These are phyloP conservation scores for Aspergillus tamarii DNA, from an alignment of 2,329 filamentous ascomycete genomes.

Conservation along the genomic window DNA sequence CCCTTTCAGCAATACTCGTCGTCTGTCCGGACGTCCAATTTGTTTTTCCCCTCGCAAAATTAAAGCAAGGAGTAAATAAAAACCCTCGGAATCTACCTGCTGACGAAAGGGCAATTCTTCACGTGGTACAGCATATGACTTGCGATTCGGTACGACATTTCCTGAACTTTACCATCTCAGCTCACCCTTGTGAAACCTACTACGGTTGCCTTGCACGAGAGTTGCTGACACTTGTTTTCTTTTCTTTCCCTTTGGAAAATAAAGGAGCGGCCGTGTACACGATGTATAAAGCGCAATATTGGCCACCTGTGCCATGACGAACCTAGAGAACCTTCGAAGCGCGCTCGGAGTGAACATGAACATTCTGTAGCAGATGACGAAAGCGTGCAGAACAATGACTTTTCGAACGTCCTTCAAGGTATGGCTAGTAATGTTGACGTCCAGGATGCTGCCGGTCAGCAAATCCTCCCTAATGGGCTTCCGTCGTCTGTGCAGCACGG, in stretches of 20 bases:
- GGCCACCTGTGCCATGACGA: slow-evolving; percentile 98
- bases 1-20: not conserved
- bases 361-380: slow-evolving; percentile 65
- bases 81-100: slow-evolving; percentile 42
- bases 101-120: slow-evolving; percentile 47
- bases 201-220: slow-evolving; percentile 17
- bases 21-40: not conserved
- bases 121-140: slow-evolving; percentile 77
- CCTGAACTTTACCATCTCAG: slow-evolving; percentile 24
- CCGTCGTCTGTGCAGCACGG: slow-evolving; percentile 57
- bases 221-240: slow-evolving; percentile 33
- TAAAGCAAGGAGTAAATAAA: slow-evolving; percentile 11
- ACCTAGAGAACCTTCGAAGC: slow-evolving; percentile 84
- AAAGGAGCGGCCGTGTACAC: slow-evolving; percentile 91
- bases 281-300: slow-evolving; percentile 98
- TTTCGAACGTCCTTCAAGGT: slow-evolving; percentile 47
- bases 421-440: slow-evolving; percentile 60
- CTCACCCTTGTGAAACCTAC: slow-evolving; percentile 28
- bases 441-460: slow-evolving; percentile 55
- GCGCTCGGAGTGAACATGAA: slow-evolving; percentile 68
- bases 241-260: slow-evolving; percentile 21
- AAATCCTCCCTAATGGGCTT: slow-evolving; percentile 50
- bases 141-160: slow-evolving; percentile 76
- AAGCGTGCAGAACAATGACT: slow-evolving; percentile 49
- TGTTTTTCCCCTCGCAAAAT: slow-evolving; percentile 13